Percentiles rank a stretch among this genome's conserved stretches.
Evolutionary conservation across 2,329 filamentous ascomycete species (phyloP).

Genomic region (Tolypocladium ovalisporum): DNA sequence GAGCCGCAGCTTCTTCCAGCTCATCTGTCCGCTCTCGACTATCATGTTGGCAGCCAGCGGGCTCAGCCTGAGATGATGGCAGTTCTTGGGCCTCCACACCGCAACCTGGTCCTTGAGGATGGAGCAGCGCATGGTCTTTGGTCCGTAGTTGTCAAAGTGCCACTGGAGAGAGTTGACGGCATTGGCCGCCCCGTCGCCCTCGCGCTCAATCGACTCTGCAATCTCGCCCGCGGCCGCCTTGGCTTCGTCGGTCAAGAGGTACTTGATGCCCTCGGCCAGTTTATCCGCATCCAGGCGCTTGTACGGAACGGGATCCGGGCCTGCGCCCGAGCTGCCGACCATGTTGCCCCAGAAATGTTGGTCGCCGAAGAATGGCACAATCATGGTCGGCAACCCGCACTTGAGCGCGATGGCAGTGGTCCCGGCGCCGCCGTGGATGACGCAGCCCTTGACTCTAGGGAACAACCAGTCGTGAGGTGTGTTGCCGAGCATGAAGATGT

Average conservation of each 20-base stretch:
- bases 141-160: constrained; percentile 40
- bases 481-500: constrained; percentile 62
- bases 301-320: constrained; percentile 57
- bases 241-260: constrained; percentile 53
- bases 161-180: constrained; percentile 57
- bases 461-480: constrained; percentile 72
- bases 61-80: constrained; percentile 47
- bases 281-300: constrained; percentile 53
- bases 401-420: constrained; percentile 67
- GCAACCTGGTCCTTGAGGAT: constrained; percentile 53
- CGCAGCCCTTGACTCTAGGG: constrained; percentile 51
- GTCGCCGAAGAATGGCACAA: constrained; percentile 72
- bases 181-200: constrained; percentile 60
- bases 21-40: constrained; percentile 47
- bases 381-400: constrained; percentile 60
- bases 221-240: constrained; percentile 45
- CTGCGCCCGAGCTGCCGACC: constrained; percentile 52
- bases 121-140: constrained; percentile 52
- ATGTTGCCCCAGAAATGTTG: constrained; percentile 70
- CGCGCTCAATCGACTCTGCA: constrained; percentile 46
- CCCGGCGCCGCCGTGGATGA: constrained; percentile 70
- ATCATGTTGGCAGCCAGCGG: constrained; percentile 55
- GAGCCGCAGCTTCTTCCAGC: constrained; percentile 53
- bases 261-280: constrained; percentile 59
- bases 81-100: constrained; percentile 51